phyloP scores from a whole-genome alignment of 306 rosid genomes.

The Castanea crenata region DNA sequence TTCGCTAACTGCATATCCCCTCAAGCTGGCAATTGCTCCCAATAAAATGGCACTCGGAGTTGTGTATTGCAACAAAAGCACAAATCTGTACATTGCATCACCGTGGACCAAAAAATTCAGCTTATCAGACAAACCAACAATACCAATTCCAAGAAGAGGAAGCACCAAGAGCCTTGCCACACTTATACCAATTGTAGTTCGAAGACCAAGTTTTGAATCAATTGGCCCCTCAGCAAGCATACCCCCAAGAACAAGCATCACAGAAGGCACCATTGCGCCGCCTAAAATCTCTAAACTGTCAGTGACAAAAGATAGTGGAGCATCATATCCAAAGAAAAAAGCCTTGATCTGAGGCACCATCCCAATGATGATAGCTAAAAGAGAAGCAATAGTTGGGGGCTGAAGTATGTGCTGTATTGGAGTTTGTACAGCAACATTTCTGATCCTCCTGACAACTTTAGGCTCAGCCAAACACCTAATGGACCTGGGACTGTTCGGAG shows the following conservation, averaged over 20 bases:
- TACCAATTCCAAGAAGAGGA: conserved; percentile 75
- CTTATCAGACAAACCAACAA: conserved; percentile 57
- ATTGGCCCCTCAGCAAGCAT: conserved; percentile 94
- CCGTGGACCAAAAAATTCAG: conserved; percentile 49
- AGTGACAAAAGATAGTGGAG: conserved; percentile 65
- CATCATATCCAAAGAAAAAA: conserved; percentile 60
- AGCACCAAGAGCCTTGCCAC: conserved; percentile 83
- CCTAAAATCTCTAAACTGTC: conserved; percentile 74
- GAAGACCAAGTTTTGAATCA: conserved; percentile 67
- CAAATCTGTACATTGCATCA: conserved; percentile 69
- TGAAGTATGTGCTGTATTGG: conserved; percentile 80
- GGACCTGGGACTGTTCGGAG: conserved; percentile 59
- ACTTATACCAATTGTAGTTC: conserved; percentile 64
- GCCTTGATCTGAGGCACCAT: conserved; percentile 66
- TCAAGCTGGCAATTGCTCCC: conserved; percentile 87
- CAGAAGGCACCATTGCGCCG: conserved; percentile 80
- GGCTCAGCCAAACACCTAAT: conserved; percentile 83
- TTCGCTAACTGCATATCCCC: conserved; percentile 91
- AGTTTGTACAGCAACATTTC: conserved; percentile 79
- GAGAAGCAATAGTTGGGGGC: conserved; percentile 85
- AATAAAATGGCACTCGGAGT: conserved; percentile 83
- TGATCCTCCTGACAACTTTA: conserved; percentile 69
- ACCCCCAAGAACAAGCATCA: conserved; percentile 88
- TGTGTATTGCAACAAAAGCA: conserved; percentile 79
- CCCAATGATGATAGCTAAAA: conserved; percentile 81